phyloP scores from a whole-genome alignment of 441 rosid species.

The Metrosideros polymorpha region DNA sequence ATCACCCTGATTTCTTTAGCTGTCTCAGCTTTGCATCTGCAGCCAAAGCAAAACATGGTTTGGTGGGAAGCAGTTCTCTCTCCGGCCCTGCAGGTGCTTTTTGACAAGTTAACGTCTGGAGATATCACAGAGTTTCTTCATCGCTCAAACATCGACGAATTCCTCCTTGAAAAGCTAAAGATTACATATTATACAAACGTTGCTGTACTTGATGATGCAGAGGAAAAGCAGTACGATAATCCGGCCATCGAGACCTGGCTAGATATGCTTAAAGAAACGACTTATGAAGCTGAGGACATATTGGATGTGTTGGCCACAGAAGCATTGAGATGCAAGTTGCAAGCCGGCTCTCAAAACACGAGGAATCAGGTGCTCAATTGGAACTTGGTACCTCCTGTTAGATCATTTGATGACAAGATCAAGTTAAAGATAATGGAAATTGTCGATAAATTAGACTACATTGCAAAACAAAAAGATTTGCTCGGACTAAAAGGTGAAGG shows the following conservation, averaged over 20 bases:
- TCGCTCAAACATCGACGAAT: neutral
- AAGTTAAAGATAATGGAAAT: neutral
- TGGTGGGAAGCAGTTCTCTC: slow-evolving; percentile 3
- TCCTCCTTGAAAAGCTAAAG: slow-evolving; percentile 3
- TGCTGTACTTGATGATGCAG: slow-evolving; percentile 21
- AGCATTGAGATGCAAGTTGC: neutral
- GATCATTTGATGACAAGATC: neutral
- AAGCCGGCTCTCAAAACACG: neutral
- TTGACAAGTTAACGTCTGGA: slow-evolving; percentile 9
- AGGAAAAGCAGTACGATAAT: slow-evolving; percentile 7
- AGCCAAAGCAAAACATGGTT: neutral
- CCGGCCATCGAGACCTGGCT: slow-evolving; percentile 12
- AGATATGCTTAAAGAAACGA: slow-evolving; percentile 8
- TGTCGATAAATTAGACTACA: neutral
- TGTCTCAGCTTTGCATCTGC: neutral
- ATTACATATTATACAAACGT: neutral
- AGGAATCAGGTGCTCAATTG: neutral
- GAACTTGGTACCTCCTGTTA: neutral
- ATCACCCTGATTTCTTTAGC: neutral
- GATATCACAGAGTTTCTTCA: neutral
- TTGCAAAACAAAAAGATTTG: slow-evolving; percentile 1
- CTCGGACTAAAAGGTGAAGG: neutral
- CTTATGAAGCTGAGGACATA: slow-evolving; percentile 19
- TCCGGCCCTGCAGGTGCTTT: slow-evolving; percentile 1
- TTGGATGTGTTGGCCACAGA: slow-evolving; percentile 8